These are phyloP conservation scores for Neurospora sp. DNA, from an alignment of 495 filamentous ascomycete species.

Conservation along the genomic window DNA sequence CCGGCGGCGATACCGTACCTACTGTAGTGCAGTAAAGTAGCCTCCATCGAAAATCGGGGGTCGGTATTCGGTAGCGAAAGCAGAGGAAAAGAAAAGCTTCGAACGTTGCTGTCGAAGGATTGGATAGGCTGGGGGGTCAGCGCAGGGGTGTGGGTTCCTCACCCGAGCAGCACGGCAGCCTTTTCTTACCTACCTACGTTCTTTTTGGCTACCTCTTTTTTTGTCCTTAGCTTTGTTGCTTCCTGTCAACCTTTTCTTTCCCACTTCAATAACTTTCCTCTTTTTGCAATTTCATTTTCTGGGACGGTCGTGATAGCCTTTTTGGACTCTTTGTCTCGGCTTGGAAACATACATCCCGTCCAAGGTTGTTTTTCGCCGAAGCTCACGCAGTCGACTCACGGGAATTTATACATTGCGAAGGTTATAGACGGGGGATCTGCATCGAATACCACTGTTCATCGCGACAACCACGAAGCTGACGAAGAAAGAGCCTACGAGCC, in stretches of 20 bases:
- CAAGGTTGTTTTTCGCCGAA: neutral
- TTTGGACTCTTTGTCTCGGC: neutral
- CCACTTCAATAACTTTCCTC: neutral
- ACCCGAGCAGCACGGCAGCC: neutral
- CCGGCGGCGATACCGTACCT: neutral
- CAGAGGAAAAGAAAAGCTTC: neutral
- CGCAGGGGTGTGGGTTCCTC: neutral
- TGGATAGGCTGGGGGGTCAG: neutral
- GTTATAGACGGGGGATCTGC: neutral
- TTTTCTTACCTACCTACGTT: neutral
- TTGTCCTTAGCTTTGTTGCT: neutral
- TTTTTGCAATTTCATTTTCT: neutral
- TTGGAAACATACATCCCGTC: neutral
- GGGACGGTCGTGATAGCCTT: neutral
- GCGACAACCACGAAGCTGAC: neutral
- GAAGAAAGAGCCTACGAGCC: neutral
- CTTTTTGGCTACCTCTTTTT: neutral
- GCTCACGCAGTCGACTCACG: neutral
- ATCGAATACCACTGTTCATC: neutral
- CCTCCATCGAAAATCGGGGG: neutral
- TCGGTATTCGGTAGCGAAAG: neutral
- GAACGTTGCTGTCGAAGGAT: neutral
- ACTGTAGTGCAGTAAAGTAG: neutral
- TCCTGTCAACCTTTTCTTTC: neutral
- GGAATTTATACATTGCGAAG: neutral